Conservation (phyloP, 2,329 filamentous ascomycete genomes). For the Dothistroma septosporum region DNA sequence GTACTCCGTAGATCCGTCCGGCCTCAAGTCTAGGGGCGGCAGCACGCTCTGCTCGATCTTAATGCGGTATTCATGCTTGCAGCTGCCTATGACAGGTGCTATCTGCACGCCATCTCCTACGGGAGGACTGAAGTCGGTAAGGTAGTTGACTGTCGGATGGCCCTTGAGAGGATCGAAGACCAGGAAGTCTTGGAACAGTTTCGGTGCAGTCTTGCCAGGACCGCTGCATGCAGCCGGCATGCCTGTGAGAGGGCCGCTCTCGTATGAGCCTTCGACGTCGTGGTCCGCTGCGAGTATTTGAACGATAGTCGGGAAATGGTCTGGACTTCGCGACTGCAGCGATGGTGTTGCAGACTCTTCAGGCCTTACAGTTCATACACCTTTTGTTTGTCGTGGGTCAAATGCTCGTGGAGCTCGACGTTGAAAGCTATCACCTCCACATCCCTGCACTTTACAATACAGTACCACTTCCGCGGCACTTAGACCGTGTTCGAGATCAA, state of each 20-base stretch:
- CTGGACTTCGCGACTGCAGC: neutral
- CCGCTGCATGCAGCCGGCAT: constrained; percentile 19
- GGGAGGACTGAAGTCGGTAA: constrained; percentile 56
- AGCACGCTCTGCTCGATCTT: constrained; percentile 55
- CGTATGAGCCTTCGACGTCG: neutral
- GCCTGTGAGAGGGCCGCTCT: neutral
- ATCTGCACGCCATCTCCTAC: constrained; percentile 39
- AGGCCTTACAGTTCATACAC: neutral
- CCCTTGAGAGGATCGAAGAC: constrained; percentile 51
- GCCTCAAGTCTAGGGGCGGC: constrained; percentile 41
- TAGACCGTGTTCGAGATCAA: neutral
- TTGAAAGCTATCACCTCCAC: neutral
- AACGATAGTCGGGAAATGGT: neutral
- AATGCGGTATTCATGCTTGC: constrained; percentile 56
- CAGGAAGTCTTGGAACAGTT: constrained; percentile 50
- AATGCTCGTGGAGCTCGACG: neutral
- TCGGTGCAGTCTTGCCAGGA: constrained; percentile 48
- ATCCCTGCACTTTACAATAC: neutral
- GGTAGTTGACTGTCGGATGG: constrained; percentile 36
- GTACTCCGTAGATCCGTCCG: constrained; percentile 43
- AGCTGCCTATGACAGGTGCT: constrained; percentile 43
- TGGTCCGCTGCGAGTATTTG: neutral
- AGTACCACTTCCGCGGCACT: neutral
- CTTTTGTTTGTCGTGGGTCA: neutral
- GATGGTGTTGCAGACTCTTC: neutral